Evolutionary conservation across 768 basidiomycete genomes (phyloP), one percentile per base, ranked within the genome.

Genomic region (Serendipita sp.): DNA sequence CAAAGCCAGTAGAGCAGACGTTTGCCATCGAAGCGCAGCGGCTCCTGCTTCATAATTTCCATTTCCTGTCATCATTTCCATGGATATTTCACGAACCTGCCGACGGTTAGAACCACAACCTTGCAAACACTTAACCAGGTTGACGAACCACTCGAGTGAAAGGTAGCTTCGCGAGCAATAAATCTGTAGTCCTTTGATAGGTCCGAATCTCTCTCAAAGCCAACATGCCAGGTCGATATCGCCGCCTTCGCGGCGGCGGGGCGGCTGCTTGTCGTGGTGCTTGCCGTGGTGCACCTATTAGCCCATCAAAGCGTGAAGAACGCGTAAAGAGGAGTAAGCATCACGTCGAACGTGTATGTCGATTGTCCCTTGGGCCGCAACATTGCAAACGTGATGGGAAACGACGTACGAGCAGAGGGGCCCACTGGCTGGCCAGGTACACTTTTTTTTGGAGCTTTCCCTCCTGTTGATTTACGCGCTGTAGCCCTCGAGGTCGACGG

Each of bases 51-150:
- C 81, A 61, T 80, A 76, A 56, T 81, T 77, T 68, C 81, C 81
- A 75, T 81, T 76, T 71, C 88, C 83, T 7, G 90, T 91, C 66
- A 81, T 83, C 86, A 94, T 87, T 70, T 95, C 90, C 70, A 84
- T 69, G 3, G 96, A 90, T 60, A 99, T 91, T 75, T 99, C 96
- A 65, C 94, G 85, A 61, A 99, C 93, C 95, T 96, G 62, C 31
- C 4, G 53, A 16, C 45, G 7, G 45, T 48, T 48, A 48, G 45
- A 9, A 5, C 45, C 26, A n/a, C 65, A 28, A 28, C 20, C 16
- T 48, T n/a, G 45, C 45, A 28, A 28, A 48, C 42, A 42, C 5
- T 14, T 38, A 38, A 14, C 38, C 38, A 38, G 60, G 20, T 26
- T 13, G 17, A 81, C 88, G 70, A 68, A 96, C 93, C 68, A 96